phyloP scores from a whole-genome alignment of 2,329 filamentous ascomycete species.

The Fusarium euwallaceae region DNA sequence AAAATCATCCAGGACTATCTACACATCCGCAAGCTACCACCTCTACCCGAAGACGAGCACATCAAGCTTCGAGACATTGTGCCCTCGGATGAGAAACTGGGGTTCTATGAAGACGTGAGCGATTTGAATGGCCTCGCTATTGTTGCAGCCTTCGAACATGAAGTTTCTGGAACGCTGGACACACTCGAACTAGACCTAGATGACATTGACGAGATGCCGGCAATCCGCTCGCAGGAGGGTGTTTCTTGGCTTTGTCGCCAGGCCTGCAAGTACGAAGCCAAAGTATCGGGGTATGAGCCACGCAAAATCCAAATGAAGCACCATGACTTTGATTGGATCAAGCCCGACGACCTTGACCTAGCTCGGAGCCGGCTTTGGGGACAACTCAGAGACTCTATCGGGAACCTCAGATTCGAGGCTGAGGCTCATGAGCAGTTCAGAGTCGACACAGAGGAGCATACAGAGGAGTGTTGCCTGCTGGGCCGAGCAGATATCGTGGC shows the following conservation, averaged over 20 bases:
- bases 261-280: constrained; percentile 46
- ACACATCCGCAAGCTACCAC: constrained; percentile 11
- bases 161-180: constrained; percentile 28
- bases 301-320: constrained; percentile 45
- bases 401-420: constrained; percentile 22
- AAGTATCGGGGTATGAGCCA: constrained; percentile 40
- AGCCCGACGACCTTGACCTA: constrained; percentile 27
- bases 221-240: constrained; percentile 1
- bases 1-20: constrained; percentile 32
- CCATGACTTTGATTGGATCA: constrained; percentile 47
- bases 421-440: neutral
- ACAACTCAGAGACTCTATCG: constrained; percentile 16
- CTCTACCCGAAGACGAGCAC: constrained; percentile 11
- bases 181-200: constrained; percentile 17
- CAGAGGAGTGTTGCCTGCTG: constrained; percentile 4
- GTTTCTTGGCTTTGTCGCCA: constrained; percentile 44
- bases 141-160: constrained; percentile 44
- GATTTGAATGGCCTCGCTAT: constrained; percentile 48
- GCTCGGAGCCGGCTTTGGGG: constrained; percentile 37
- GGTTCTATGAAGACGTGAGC: constrained; percentile 44
- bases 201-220: neutral
- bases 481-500: constrained; percentile 31
- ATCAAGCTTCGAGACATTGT: constrained; percentile 39
- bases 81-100: constrained; percentile 14
- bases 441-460: neutral